Evolutionary conservation across 2,329 filamentous ascomycete species (phyloP).

Genomic region (Neodidymelliopsis sp.): DNA sequence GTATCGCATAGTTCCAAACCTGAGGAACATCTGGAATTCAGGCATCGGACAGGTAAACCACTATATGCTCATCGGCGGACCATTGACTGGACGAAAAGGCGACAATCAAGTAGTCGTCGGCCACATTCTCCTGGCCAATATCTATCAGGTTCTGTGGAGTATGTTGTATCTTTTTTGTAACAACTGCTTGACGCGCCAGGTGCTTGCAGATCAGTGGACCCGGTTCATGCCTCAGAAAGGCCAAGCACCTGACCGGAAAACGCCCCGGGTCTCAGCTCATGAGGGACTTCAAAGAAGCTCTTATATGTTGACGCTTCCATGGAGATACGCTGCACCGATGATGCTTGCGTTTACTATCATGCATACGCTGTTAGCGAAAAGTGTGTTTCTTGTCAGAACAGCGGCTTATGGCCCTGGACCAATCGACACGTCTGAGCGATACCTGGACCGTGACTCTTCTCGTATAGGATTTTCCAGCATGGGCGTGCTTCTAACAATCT

Average conservation of each 20-base stretch:
- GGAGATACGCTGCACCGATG: slow-evolving; percentile 1
- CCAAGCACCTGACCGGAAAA: slow-evolving; percentile 3
- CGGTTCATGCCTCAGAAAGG: slow-evolving; percentile 27
- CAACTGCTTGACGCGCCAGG: slow-evolving; percentile 56
- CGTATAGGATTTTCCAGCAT: slow-evolving; percentile 5
- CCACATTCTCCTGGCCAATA: slow-evolving; percentile 53
- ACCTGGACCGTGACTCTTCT: slow-evolving; percentile 1
- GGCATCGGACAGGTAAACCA: too few relatives aligned
- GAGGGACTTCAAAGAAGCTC: slow-evolving; percentile 8
- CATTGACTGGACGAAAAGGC: background rate
- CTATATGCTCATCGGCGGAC: background rate
- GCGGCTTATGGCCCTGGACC: slow-evolving; percentile 1
- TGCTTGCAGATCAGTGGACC: slow-evolving; percentile 57
- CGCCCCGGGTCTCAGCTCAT: slow-evolving; percentile 7
- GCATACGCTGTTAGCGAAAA: slow-evolving; percentile 1
- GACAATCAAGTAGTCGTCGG: slow-evolving; percentile 7
- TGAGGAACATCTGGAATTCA: too few relatives aligned
- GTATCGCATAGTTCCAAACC: too few relatives aligned
- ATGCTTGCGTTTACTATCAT: background rate
- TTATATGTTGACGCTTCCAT: slow-evolving; percentile 13
- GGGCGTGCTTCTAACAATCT: background rate
- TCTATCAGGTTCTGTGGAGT: slow-evolving; percentile 56
- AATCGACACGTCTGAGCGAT: background rate
- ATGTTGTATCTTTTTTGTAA: slow-evolving; percentile 58
- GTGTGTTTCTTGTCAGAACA: background rate